phyloP scores from a whole-genome alignment of 805 yeast genomes.

The Candida hungchunana region DNA sequence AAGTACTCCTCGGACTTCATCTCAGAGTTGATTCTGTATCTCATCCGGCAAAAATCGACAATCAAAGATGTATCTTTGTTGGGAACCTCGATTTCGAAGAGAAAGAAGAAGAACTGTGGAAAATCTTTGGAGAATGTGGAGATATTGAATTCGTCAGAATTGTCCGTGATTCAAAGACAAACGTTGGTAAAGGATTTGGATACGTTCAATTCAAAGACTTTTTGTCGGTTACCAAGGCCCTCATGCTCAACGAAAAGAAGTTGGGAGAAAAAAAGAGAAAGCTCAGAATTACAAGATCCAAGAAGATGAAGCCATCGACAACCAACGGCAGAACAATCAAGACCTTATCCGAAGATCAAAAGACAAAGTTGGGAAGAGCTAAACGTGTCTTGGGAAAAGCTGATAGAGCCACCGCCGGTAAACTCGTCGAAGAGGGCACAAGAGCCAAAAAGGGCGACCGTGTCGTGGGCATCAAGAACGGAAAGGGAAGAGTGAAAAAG shows the following conservation, averaged over 20 bases:
- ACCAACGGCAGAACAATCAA: conserved; percentile 21
- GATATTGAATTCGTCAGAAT: conserved; percentile 86
- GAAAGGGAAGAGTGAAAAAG: conserved; percentile 42
- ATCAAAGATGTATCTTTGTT: conserved; percentile 79
- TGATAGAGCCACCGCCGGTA: conserved; percentile 67
- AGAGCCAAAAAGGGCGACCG: conserved; percentile 70
- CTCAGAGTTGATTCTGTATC: conserved; percentile 89
- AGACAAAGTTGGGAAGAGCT: conserved; percentile 78
- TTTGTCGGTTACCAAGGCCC: conserved; percentile 73
- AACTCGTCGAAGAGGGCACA: conserved; percentile 57
- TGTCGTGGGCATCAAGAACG: conserved; percentile 58
- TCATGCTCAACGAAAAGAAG: conserved; percentile 69
- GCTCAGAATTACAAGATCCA: conserved; percentile 74
- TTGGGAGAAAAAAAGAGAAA: conserved; percentile 47
- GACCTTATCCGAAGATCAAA: conserved; percentile 59
- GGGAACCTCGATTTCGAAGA: conserved; percentile 95
- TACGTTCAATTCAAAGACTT: conserved; percentile 84
- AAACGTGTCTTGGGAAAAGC: conserved; percentile 70
- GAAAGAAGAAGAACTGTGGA: conserved; percentile 85
- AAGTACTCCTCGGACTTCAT: conserved; percentile 66
- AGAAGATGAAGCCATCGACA: conserved; percentile 28
- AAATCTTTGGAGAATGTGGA: conserved; percentile 62
- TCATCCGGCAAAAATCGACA: conserved; percentile 84
- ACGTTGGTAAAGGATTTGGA: conserved; percentile 96
- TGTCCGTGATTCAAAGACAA: conserved; percentile 88